Base-by-base conservation (phyloP, 2,329 filamentous ascomycete genomes). In the Akanthomyces uredinophilus region DNA sequence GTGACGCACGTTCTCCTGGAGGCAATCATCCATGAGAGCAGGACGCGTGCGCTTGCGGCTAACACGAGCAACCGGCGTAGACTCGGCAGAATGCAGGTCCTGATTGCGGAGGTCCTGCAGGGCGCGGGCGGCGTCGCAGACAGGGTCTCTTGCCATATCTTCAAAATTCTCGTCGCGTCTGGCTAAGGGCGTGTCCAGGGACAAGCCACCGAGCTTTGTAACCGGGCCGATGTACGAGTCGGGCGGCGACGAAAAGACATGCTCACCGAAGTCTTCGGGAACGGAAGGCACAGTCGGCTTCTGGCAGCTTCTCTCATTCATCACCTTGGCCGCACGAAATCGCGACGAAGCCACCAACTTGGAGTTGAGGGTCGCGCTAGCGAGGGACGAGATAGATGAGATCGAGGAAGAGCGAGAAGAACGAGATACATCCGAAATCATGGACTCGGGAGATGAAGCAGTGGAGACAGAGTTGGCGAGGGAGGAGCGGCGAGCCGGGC, bases 1-100 rank as follows among this genome's bases (percentile, higher is more conserved):
- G 58, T 86, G 82, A 60, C 87, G 85, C 13, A 90, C 87, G 63
- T 88, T 87, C 64, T 89, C 85, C 69, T 90, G 87, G 10, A 87
- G 77, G n/a, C 78, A 74, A 62, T 79, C 76, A 63, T 89, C 86
- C 61, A 83, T 78, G 16, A 85, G 88, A 8, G 76, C 68, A 16
- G 85, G 80, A 56, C 86, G 79, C 68, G 82, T 83, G 67, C 87
- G 83, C 78, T 90, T 90, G 63, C 76, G 74, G 27, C 79, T 79
- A 8, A 43, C 22, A 22, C 59, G 59, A 32, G 69, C 68, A n/a
- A 68, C 68, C 18, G 75, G 70, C 18, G 72, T 73, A 60, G 79
- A 68, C 66, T 77, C 71, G 24, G 70, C 68, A 37, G 72, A 74
- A 60, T 74, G 70, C 35, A 78, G 75, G 65, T 83, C 61, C 56